Evolutionary conservation across 225 moss, liverwort and hornwort genomes (phyloP), one percentile per base, ranked within the genome.

Genomic region (Asterella californica): DNA sequence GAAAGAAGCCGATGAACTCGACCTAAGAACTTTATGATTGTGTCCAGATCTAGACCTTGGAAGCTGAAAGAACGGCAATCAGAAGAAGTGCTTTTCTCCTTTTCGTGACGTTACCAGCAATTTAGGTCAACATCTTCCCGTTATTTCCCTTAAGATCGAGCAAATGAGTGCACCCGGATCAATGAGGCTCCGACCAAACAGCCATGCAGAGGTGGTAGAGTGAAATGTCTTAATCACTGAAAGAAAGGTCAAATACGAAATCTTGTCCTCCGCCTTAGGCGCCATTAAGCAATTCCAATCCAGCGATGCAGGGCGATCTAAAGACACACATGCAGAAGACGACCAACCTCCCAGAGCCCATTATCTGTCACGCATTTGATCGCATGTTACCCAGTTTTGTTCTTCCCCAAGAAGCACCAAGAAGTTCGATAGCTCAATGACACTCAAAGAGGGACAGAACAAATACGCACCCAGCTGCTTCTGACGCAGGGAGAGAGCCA

Each of bases 401-500:
- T 10, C 2, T 45, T 34, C 34, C 4, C 68, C 79, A 18, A 53
- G 17, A 64, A 33, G 52, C 37, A 30, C 22, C 47, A 60, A 10
- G 38, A 49, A 47, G 14, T 61, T 37, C 50, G 50, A 61, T 17
- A n/a, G 57, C 12, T 34, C 29, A 54, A 7, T 60, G 29, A 36
- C 11, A 29, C 33, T 57, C 29, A 72, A 15, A 50, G 33, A 21
- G 27, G 19, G 65, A 30, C 53, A 42, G 19, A 45, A 37, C 12
- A 60, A 47, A 37, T 34, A 82, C 84, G 76, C 84, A 99, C 97
- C 97, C 38, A 99, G 90, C 86, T 99, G 97, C 86, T 93, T 99
- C 80, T 99, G 97, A 79, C 95, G 95, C 85, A 99, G 92, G 72
- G 93, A 99, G 89, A 99, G 94, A 87, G 95, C 93, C 97, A 99